Evolutionary conservation across 2,329 filamentous ascomycete genomes (phyloP).

Genomic region (Alternaria ventricosa): DNA sequence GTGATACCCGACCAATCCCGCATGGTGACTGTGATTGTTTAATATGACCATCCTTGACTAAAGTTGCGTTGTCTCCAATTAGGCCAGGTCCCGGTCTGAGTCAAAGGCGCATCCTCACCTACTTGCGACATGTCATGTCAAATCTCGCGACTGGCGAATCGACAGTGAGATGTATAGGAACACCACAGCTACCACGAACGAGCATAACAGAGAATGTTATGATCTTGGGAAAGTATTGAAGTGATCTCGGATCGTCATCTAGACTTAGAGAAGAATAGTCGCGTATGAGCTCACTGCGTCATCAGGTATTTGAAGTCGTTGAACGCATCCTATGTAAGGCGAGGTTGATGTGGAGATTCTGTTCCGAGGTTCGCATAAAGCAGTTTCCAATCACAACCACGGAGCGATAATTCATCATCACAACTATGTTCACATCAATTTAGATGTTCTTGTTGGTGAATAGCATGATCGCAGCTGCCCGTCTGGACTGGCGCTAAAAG

Average conservation of each 20-base stretch:
- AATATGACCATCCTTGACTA: too few relatives aligned
- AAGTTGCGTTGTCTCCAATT: not conserved
- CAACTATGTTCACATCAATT: not conserved
- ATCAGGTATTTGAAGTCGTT: not conserved
- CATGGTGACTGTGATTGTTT: not conserved
- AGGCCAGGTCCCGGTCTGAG: not conserved
- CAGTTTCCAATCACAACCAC: fast-evolving
- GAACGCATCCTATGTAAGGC: not conserved
- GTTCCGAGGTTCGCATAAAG: too few relatives aligned
- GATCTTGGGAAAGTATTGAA: too few relatives aligned
- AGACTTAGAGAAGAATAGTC: not conserved
- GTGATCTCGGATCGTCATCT: not conserved
- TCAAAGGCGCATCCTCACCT: not conserved
- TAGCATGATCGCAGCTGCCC: not conserved
- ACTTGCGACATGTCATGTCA: not conserved
- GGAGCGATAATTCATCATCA: not conserved
- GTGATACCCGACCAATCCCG: not conserved
- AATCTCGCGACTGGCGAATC: not conserved
- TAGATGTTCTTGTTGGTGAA: not conserved
- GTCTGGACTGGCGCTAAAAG: conserved; percentile 12
- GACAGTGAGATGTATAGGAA: not conserved
- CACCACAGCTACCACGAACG: not conserved
- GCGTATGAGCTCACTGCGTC: not conserved
- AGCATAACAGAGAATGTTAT: not conserved
- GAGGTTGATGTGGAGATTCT: fast-evolving